These are phyloP conservation scores for Daedalea quercina DNA, from an alignment of 768 basidiomycete genomes.

Conservation along the genomic window DNA sequence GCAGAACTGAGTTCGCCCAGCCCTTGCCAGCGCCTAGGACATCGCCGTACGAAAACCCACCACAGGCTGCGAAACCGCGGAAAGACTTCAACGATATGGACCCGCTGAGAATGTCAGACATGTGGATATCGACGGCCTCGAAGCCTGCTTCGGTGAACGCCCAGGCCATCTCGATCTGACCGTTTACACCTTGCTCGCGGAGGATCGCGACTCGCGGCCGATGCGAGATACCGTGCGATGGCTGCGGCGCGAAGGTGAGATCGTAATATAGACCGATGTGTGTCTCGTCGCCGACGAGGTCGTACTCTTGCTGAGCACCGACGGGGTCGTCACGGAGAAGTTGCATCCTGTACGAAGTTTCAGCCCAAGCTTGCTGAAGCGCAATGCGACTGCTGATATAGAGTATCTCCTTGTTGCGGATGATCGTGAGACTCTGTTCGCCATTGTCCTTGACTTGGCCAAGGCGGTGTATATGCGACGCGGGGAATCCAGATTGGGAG, in stretches of 20 bases:
- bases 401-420: slow-evolving; percentile 40
- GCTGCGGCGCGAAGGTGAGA: slow-evolving; percentile 47
- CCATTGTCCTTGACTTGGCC: slow-evolving; percentile 52
- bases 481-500: slow-evolving; percentile 67
- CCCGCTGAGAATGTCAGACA: slow-evolving; percentile 91
- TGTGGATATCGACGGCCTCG: slow-evolving; percentile 93
- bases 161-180: slow-evolving; percentile 98
- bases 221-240: slow-evolving; percentile 28
- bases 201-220: slow-evolving; percentile 91
- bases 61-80: slow-evolving; percentile 90
- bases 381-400: slow-evolving; percentile 61
- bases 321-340: slow-evolving; percentile 75
- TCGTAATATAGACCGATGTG: slow-evolving; percentile 70
- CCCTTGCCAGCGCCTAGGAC: slow-evolving; percentile 96
- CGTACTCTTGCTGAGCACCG: slow-evolving; percentile 77
- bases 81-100: slow-evolving; percentile 55
- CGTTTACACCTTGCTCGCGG: slow-evolving; percentile 97
- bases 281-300: slow-evolving; percentile 55
- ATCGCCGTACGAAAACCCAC: slow-evolving; percentile 98
- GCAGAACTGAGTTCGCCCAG: slow-evolving; percentile 94
- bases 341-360: slow-evolving; percentile 94
- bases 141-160: slow-evolving; percentile 92
- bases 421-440: slow-evolving; percentile 61
- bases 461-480: slow-evolving; percentile 68
- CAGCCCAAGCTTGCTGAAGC: slow-evolving; percentile 86